Conservation (phyloP, 177 flowering plant genomes). For the Vitis hybrid region DNA sequence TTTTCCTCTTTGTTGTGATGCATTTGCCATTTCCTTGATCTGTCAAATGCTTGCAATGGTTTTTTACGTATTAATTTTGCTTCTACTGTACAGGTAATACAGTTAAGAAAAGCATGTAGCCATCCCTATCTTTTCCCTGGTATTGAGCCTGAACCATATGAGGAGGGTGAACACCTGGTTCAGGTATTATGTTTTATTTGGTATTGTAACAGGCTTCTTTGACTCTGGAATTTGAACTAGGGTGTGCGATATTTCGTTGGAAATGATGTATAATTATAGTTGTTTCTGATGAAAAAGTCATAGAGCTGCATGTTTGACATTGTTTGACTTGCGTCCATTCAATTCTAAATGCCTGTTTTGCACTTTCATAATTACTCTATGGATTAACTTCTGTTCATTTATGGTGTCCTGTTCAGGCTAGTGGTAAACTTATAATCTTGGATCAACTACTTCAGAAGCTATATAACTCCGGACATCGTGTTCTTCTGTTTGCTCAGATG, state of each 20-base stretch:
- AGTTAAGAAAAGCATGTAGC: constrained; percentile 89
- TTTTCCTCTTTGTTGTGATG: too few relatives aligned
- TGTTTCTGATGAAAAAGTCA: too few relatives aligned
- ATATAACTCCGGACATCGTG: constrained; percentile 70
- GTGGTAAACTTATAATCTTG: constrained; percentile 87
- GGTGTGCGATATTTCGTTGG: too few relatives aligned
- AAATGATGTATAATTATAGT: too few relatives aligned
- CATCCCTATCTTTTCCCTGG: constrained; percentile 98
- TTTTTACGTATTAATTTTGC: background rate
- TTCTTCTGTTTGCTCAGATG: constrained; percentile 95
- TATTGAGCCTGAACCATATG: constrained; percentile 96
- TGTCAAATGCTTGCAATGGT: background rate
- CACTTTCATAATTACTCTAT: background rate
- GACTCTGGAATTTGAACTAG: too few relatives aligned
- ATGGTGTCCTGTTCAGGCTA: constrained; percentile 55
- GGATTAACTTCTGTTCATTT: background rate
- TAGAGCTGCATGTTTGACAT: too few relatives aligned
- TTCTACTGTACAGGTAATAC: constrained; percentile 62
- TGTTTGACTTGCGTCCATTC: too few relatives aligned
- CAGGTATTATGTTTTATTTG: constrained; percentile 44
- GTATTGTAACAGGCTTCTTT: too few relatives aligned
- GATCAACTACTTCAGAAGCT: constrained; percentile 80
- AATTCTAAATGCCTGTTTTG: background rate
- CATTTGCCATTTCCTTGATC: background rate
- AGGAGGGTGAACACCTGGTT: constrained; percentile 94